Evolutionary conservation across 106 monocot species (phyloP).

Genomic region (Dactylorhiza incarnata): DNA sequence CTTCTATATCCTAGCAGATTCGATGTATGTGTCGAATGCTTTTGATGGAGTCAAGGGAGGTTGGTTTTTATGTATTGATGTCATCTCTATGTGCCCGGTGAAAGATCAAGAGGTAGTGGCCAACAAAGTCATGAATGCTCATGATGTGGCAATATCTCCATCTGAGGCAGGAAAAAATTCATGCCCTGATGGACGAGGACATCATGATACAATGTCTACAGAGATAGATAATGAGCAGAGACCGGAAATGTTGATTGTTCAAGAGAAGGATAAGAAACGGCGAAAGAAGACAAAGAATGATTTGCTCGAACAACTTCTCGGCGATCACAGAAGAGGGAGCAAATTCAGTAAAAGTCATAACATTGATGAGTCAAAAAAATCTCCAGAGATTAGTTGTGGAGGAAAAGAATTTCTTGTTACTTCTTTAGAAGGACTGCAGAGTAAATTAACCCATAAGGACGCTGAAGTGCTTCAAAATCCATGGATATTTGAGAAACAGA

Average conservation of each 20-base stretch:
- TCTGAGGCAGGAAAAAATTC: not conserved
- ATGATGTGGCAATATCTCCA: not conserved
- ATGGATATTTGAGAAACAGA: not conserved
- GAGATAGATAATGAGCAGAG: not conserved
- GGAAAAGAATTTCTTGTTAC: not conserved
- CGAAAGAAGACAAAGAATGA: not conserved
- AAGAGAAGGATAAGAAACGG: not conserved
- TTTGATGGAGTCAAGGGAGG: slow-evolving; percentile 5
- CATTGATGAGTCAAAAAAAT: not conserved
- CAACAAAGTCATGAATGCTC: not conserved
- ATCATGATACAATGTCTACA: not conserved
- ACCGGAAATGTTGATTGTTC: not conserved
- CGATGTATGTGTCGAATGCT: slow-evolving; percentile 1
- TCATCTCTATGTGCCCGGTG: not conserved
- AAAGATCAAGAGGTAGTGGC: not conserved
- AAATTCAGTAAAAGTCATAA: not conserved
- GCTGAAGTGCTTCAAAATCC: not conserved
- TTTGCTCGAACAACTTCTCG: not conserved
- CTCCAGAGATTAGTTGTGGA: not conserved
- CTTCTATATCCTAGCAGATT: slow-evolving; percentile 5
- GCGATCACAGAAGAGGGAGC: not conserved
- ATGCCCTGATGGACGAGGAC: not conserved
- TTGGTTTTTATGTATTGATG: slow-evolving; percentile 6
- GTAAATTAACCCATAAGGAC: not conserved
- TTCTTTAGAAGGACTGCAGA: not conserved